Evolutionary conservation across 106 monocot species (phyloP), one percentile per base, ranked within the genome.

Genomic region (Agapanthus africanus): DNA sequence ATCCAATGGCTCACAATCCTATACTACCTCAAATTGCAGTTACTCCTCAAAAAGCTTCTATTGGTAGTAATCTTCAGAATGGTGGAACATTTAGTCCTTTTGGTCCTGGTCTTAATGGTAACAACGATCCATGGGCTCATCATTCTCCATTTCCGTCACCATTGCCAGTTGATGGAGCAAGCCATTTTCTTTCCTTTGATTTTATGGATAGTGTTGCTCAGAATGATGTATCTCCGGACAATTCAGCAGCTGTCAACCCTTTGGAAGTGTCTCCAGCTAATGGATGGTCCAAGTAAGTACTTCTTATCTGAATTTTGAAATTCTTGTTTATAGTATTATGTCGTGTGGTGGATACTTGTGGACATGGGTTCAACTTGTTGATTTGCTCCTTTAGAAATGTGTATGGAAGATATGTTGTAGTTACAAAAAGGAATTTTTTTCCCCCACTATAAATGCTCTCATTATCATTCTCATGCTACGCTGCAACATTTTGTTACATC

Each of bases 201-300:
- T 21, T 79, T 3, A 47, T 79, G 42, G 81, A 76, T 37, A 85
- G 78, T 40, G 37, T 74, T 68, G 36, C 37, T 46, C 50, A 27
- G 68, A 80, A 38, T 44, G 70, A 83, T 5, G 49, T 46, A 44
- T 75, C 50, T 65, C 57, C 78, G 41, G 68, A 68, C 10, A 76
- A 71, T 60, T 72, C 77, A 74, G 70, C 61, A 38, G 44, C 70
- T 51, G 37, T 71, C 40, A 56, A 76, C 41, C 63, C 77, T 39
- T 65, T 80, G 75, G 82, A 65, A 38, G 66, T 73, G 31, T 59
- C 80, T 67, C 54, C 81, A 9, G 59, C 66, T 70, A 68, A 72
- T 80, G 64, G 64, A 67, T 89, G 89, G 93, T 66, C 88, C 79
- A 93, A 84, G 93, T 93, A 80, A 86, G 93, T 81, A 38, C 18